Evolutionary conservation across 345 rosid genomes (phyloP).

Genomic region (Camelina laxa): DNA sequence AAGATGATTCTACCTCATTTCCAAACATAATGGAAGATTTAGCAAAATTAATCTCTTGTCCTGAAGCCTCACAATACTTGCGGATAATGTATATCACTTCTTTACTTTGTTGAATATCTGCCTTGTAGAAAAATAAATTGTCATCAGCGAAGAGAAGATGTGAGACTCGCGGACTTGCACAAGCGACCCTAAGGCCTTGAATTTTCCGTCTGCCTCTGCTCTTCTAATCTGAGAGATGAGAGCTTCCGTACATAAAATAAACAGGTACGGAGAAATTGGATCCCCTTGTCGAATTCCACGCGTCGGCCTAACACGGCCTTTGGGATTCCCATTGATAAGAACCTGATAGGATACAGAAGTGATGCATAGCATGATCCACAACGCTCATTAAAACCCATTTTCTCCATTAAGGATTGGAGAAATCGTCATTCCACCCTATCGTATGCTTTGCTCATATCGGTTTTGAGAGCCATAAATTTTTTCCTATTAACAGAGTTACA

Average conservation of each 20-base stretch:
- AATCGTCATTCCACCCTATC: neutral
- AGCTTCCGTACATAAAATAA: too few relatives aligned
- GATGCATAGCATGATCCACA: neutral
- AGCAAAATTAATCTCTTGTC: neutral
- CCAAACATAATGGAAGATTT: neutral
- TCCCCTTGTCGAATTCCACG: too few relatives aligned
- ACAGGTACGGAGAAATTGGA: too few relatives aligned
- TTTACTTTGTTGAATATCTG: too few relatives aligned
- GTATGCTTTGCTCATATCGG: neutral
- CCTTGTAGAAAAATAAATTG: too few relatives aligned
- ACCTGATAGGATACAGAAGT: neutral
- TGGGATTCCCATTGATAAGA: neutral
- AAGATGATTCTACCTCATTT: accelerated
- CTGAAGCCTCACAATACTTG: neutral
- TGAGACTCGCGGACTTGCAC: too few relatives aligned
- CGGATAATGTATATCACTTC: too few relatives aligned
- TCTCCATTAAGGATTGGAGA: neutral
- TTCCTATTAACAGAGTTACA: neutral
- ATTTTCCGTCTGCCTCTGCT: too few relatives aligned
- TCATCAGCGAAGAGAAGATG: too few relatives aligned
- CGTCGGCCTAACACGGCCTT: neutral
- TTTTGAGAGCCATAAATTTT: neutral
- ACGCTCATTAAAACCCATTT: neutral
- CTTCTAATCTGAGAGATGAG: too few relatives aligned
- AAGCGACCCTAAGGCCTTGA: too few relatives aligned